Conservation (phyloP, 73 alveolate genomes). For the Uronychia setigera region DNA sequence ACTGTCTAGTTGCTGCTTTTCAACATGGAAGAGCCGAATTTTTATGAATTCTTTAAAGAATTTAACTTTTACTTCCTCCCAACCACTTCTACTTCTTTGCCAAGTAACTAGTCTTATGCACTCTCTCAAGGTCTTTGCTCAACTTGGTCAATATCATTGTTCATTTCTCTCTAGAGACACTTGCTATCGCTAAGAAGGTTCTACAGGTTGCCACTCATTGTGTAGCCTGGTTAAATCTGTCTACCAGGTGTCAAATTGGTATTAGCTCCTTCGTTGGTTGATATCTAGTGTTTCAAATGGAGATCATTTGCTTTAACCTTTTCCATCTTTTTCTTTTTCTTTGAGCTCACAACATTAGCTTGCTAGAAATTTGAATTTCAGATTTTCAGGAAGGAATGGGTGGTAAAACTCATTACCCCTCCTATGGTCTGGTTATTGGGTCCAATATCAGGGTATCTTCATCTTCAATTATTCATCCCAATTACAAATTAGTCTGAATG, state of each 20-base stretch:
- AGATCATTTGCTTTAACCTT: neutral
- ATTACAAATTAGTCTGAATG: neutral
- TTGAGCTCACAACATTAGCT: neutral
- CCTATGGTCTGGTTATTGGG: neutral
- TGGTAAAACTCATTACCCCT: neutral
- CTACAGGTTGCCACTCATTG: no score
- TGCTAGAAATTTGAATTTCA: neutral
- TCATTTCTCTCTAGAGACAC: no score
- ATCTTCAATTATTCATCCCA: neutral
- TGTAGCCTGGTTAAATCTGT: no score
- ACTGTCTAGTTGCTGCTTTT: no score
- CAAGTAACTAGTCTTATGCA: no score
- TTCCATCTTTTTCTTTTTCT: neutral
- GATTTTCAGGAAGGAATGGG: neutral
- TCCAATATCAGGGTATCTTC: neutral
- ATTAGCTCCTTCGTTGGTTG: no score
- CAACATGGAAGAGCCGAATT: conserved; percentile 18
- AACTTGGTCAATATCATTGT: no score
- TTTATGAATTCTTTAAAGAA: conserved; percentile 60
- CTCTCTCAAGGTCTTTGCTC: no score
- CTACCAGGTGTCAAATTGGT: no score
- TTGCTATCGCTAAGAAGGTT: no score
- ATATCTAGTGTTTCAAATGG: neutral
- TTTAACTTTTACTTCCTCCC: neutral
- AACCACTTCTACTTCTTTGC: neutral